phyloP scores from a whole-genome alignment of 2,329 filamentous ascomycete genomes.

The Aspergillus sp. region DNA sequence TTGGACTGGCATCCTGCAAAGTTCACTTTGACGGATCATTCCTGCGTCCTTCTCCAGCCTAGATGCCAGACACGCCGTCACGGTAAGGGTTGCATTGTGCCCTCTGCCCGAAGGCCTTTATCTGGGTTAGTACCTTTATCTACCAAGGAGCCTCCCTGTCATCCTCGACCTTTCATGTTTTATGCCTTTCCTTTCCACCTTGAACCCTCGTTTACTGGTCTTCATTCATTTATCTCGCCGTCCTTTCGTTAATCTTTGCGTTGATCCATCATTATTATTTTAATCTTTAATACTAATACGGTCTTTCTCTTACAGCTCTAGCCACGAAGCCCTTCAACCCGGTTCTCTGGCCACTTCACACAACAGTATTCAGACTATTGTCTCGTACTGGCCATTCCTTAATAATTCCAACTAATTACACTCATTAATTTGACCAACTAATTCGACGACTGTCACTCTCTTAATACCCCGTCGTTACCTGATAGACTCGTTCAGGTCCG shows the following conservation, averaged over 20 bases:
- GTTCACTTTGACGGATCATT: conserved; percentile 36
- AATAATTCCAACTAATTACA: conserved; percentile 55
- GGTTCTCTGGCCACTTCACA: conserved; percentile 21
- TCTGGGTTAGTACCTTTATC: conserved; percentile 37
- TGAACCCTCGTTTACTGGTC: conserved; percentile 8
- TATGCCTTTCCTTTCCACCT: conserved; percentile 5
- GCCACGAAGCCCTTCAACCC: conserved; percentile 22
- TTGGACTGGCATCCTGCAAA: conserved; percentile 31
- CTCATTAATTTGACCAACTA: conserved; percentile 46
- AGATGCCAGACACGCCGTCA: conserved; percentile 42
- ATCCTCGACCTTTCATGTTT: conserved; percentile 6
- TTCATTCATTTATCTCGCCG: conserved; percentile 6
- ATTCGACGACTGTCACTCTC: conserved; percentile 48
- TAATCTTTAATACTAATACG: conserved; percentile 22
- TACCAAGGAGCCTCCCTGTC: conserved; percentile 20
- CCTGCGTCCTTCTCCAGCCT: conserved; percentile 33
- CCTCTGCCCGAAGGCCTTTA: conserved; percentile 35
- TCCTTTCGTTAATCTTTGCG: conserved; percentile 1
- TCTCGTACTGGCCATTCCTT: conserved; percentile 41
- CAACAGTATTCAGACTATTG: conserved; percentile 35
- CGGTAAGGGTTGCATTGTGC: conserved; percentile 40
- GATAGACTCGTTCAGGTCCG: conserved; percentile 37
- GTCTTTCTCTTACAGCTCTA: conserved; percentile 27
- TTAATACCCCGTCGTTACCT: conserved; percentile 38
- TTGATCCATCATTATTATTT: conserved; percentile 8